Evolutionary conservation across 1,284 basidiomycete genomes (phyloP).

Genomic region (Cutaneotrichosporon sp.): DNA sequence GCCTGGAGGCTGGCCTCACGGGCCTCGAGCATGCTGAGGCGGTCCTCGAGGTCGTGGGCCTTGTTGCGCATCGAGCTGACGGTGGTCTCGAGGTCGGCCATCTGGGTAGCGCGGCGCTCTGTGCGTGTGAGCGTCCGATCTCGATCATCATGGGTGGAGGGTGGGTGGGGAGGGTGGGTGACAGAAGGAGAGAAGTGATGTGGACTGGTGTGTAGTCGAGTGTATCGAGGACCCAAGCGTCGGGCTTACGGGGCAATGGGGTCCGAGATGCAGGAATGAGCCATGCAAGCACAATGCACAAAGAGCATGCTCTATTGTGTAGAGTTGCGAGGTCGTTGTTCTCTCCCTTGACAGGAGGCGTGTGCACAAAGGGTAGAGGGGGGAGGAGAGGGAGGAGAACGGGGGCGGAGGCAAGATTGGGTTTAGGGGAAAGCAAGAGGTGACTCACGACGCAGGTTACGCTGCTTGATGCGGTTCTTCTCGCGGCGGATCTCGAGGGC

Average conservation of each 20-base stretch:
- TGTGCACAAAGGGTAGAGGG: not conserved
- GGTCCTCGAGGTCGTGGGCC: slow-evolving; percentile 27
- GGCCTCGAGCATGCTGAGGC: slow-evolving; percentile 22
- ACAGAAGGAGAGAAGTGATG: not conserved
- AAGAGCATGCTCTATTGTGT: not conserved
- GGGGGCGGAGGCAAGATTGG: not conserved
- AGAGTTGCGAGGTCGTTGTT: too few relatives aligned
- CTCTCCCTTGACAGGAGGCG: not conserved
- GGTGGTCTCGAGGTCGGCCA: slow-evolving; percentile 39
- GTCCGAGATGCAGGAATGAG: not conserved
- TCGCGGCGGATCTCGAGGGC: slow-evolving; percentile 35
- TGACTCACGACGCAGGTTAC: slow-evolving; percentile 41
- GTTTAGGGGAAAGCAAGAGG: not conserved
- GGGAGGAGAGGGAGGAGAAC: not conserved
- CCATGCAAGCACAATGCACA: not conserved
- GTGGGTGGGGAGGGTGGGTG: not conserved
- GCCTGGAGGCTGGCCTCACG: slow-evolving; percentile 31
- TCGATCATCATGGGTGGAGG: not conserved
- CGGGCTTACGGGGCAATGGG: slow-evolving; percentile 2
- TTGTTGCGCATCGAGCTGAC: slow-evolving; percentile 26
- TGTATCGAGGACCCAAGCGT: not conserved
- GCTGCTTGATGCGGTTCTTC: slow-evolving; percentile 46
- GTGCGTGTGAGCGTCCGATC: slow-evolving; percentile 12
- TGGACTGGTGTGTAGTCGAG: not conserved
- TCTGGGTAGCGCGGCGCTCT: slow-evolving; percentile 47